A percentile compares a stretch with the other conserved stretches of the same genome.
Conservation (phyloP, 306 rosid species). For the Dalbergia oliveri region DNA sequence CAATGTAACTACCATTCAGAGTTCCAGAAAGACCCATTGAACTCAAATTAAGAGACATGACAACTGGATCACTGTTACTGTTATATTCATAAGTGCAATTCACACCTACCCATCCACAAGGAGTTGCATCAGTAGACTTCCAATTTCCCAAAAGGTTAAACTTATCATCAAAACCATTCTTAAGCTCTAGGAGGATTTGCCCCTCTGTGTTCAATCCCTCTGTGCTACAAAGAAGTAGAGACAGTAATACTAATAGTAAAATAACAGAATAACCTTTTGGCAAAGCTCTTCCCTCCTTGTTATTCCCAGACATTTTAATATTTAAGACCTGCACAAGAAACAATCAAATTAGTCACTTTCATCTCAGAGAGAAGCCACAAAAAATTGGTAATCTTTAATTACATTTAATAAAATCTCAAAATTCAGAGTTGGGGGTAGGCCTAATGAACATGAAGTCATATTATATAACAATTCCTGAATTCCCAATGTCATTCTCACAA, state of each 20-base stretch:
- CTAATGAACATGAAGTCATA: slow-evolving; percentile 16
- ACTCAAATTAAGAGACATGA: slow-evolving; percentile 65
- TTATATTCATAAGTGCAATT: slow-evolving; percentile 57
- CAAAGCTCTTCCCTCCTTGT: slow-evolving; percentile 53
- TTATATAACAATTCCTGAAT: slow-evolving; percentile 13
- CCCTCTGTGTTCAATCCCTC: slow-evolving; percentile 87
- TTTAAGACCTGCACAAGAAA: slow-evolving; percentile 58
- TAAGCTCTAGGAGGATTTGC: slow-evolving; percentile 69
- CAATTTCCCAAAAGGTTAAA: slow-evolving; percentile 59
- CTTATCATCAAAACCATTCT: slow-evolving; percentile 61
- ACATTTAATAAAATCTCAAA: slow-evolving; percentile 25
- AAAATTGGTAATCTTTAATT: too few species aligned
- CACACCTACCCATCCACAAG: slow-evolving; percentile 87
- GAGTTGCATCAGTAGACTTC: slow-evolving; percentile 75
- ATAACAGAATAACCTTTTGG: slow-evolving; percentile 56
- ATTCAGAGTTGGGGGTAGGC: slow-evolving; percentile 21
- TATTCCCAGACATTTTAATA: slow-evolving; percentile 62
- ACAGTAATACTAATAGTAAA: slow-evolving; percentile 46
- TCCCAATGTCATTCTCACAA: slow-evolving; percentile 29
- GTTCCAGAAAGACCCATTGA: slow-evolving; percentile 78
- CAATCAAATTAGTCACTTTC: slow-evolving; percentile 29
- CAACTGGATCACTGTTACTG: slow-evolving; percentile 51
- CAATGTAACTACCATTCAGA: slow-evolving; percentile 60
- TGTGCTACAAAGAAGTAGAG: slow-evolving; percentile 57
- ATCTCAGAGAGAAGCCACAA: not conserved